Base-by-base conservation (phyloP, 208 protist species). In the Leishmania guyanensis region DNA sequence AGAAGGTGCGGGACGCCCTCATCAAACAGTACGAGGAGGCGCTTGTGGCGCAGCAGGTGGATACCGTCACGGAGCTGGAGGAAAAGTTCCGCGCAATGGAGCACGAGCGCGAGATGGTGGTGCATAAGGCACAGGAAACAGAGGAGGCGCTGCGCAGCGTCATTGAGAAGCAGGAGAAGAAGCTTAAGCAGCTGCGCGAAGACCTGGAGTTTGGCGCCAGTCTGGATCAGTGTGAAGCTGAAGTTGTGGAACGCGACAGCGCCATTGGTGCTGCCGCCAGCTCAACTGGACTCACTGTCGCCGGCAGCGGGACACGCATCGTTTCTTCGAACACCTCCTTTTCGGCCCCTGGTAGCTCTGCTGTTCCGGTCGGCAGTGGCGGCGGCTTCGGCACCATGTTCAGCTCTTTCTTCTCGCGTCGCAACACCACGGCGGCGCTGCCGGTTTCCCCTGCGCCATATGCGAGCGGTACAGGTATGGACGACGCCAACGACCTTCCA, bases 131-230 rank as follows among this genome's bases (percentile, higher is more conserved):
- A 6, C 60, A 56, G 17, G 36, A 87, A 16, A 88, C 78, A 43
- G 86, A 92, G 62, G 85, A 86, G 17, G 29, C 54, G 46, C 82
- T 86, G 73, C 56, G 81, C 14, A n/a, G 43, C 10, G 17, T 46
- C 0, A 71, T 89, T 3, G 86, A 80, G 17, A 77, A 79, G 51
- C 77, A 84, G 50, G 48, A 70, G 4, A 68, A 64, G 46, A 82
- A 88, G 26, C 79, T 93, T 5, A 62, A 72, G 17, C 84, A 88
- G 39, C 82, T 93, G 2, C 83, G 83, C 20, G 87, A 93, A 29
- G 76, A 92, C 58, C 79, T 91, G 1, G 90, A 93, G 58, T 92
- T 93, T 75, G 80, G 85, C 72, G 73, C 71, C 5, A 92, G 78
- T 54, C 71, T 95, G 50, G 89, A 92, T 43, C 70, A 88, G 9